phyloP scores from a whole-genome alignment of 2,329 filamentous ascomycete species.

The Apiospora arundinis region DNA sequence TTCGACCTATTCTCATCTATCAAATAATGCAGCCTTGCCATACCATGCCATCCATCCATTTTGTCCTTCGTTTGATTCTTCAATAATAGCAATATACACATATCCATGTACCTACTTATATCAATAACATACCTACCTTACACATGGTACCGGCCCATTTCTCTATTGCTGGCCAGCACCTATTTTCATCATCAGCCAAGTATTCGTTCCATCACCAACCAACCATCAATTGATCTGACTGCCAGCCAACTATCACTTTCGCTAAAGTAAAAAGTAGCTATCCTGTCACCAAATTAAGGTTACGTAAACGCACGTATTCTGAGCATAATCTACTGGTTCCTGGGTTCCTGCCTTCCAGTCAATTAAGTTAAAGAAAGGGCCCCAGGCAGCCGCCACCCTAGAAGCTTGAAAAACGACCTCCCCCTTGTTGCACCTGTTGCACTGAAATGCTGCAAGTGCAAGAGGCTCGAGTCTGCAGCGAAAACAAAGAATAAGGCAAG shows the following conservation, averaged over 20 bases:
- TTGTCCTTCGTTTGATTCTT: no score
- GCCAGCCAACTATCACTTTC: no score
- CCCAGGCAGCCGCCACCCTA: background rate
- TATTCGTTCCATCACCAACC: background rate
- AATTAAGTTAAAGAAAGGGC: no score
- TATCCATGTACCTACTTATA: no score
- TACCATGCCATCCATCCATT: no score
- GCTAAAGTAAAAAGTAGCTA: no score
- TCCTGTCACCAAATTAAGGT: background rate
- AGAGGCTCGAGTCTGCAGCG: background rate
- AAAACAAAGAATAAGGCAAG: background rate
- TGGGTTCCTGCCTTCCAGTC: no score
- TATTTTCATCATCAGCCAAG: background rate
- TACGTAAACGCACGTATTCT: background rate
- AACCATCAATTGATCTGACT: background rate
- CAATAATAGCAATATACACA: no score
- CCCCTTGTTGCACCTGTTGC: background rate
- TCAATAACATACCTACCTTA: no score
- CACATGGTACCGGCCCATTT: background rate
- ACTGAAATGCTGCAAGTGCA: background rate
- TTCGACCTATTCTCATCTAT: background rate
- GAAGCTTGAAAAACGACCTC: background rate
- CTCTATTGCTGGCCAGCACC: background rate
- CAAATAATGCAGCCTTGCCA: background rate
- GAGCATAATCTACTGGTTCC: background rate